phyloP scores from a whole-genome alignment of 75 land plant species.

The Adiantum capillusveneris region DNA sequence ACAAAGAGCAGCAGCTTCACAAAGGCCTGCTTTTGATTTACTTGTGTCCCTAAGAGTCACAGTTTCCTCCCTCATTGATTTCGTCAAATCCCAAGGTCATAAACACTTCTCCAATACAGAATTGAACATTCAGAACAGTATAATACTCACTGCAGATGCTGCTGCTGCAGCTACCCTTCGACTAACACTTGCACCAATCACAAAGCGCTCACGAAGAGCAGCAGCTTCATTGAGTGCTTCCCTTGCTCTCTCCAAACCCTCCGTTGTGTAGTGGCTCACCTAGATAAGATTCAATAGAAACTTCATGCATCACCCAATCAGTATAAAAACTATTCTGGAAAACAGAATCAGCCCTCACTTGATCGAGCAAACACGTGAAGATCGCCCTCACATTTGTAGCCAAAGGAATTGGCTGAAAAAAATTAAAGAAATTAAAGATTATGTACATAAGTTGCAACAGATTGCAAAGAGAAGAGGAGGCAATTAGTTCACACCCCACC shows the following conservation, averaged over 20 bases:
- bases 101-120: too few relatives aligned
- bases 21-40: constrained; percentile 69
- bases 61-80: too few relatives aligned
- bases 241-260: constrained; percentile 80
- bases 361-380: constrained; percentile 84
- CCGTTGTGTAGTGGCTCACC: constrained; percentile 93
- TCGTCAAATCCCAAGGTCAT: too few relatives aligned
- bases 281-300: too few relatives aligned
- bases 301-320: too few relatives aligned
- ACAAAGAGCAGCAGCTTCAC: constrained; percentile 87
- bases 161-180: constrained; percentile 98
- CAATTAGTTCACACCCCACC: constrained; percentile 24
- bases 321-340: too few relatives aligned
- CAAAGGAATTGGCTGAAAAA: constrained; percentile 62
- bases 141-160: constrained; percentile 75
- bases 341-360: constrained; percentile 55
- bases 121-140: too few relatives aligned
- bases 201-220: constrained; percentile 76
- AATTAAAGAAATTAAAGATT: not conserved
- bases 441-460: too few relatives aligned
- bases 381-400: constrained; percentile 79
- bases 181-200: constrained; percentile 83
- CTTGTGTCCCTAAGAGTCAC: too few relatives aligned
- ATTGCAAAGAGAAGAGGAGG: too few relatives aligned
- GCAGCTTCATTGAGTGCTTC: constrained; percentile 92